Base-by-base conservation (phyloP, 352 stramenopile genomes). In the Pilasporangium apinafurcum region DNA sequence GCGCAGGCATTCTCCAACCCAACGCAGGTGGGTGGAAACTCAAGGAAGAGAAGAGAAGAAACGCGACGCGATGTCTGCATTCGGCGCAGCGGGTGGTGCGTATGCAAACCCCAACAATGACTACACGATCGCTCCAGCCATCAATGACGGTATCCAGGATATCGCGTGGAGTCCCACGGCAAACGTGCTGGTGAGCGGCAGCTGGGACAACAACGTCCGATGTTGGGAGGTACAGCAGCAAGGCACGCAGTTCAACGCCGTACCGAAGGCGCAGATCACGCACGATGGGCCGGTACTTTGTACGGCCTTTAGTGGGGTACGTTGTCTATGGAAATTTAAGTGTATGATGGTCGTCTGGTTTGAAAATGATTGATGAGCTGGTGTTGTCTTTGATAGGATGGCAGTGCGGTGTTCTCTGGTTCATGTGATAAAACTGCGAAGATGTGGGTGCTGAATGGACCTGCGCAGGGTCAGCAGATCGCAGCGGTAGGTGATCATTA, bases 371-470 rank as follows among this genome's bases (percentile, higher is more conserved):
- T 35, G n/a, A 39, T 24, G 14, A 6, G 28, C 40, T 36, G 38
- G 27, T 32, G 5, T 47, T 25, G 10, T 20, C 4, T 49, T 38
- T 1, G 34, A 18, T 60, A 91, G 79, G 95, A 98, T 66, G 92
- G 92, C n/a, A 88, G 54, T 39, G 83, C 79, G 1, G 87, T 98
- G 29, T 98, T 98, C 53, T 96, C 86, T 1, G 86, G 81, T 22
- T 95, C 88, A 24, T 88, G 75, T 37, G 93, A 98, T 62, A 98
- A 98, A 61, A 95, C 89, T 10, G 92, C 94, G 21, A 94, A 96
- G 46, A 98, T 98, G 91, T 98, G 93, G 92, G 53, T 77, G 43
- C 69, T 98, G 16, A 85, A 80, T 21, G 77, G 79, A 7, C 81
- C 76, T 0, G 42, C 62, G 13, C 75, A 88, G 32, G 81, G 82